Evolutionary conservation across 1,284 basidiomycete genomes (phyloP), one percentile per base, ranked within the genome.

Genomic region (Salmacisia buchloeana): DNA sequence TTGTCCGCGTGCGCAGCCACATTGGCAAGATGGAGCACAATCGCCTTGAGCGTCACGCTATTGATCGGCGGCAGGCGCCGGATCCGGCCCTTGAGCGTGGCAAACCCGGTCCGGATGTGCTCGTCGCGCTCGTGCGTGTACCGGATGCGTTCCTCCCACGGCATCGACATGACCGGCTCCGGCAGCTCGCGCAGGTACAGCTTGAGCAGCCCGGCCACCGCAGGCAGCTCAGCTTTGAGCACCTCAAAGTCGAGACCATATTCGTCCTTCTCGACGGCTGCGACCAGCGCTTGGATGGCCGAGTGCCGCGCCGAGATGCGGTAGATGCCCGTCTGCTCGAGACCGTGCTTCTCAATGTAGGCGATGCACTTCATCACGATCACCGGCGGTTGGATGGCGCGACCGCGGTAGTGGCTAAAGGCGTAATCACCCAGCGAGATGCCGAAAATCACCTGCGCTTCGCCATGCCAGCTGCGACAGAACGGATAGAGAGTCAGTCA

Each of bases 401-500:
- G 85, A 45, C 90, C 88, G 39, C 83, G 84, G n/a, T 89, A 80
- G 57, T 86, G 85, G 66, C 91, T 86, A 34, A 89, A 92, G 12
- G 93, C 91, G 78, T 98, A 97, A 79, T 97, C 94, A 60, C 89
- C 87, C 61, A 99, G 82, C 68, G 87, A 88, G 67, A 97, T 88
- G 27, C 94, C 94, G 78, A 97, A 97, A 56, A 97, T 89, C 36
- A 98, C 82, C 60, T 85, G 72, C 60, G 70, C 97, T 76, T 89
- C 87, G 25, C 94, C 96, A 43, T 96, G 89, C 70, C 85, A 85
- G 63, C 87, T 89, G 78, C 92, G 39, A 59, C 29, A 13, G 18
- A 58, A 18, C 7, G 33, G 25, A 27, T 9, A 61, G 43, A 46
- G 59, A 25, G 38, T 56, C n/a, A 18, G 36, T 35, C 38, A 18